These are phyloP conservation scores for Cruciata laevipes DNA, from an alignment of 257 asterid species.

Conservation along the genomic window DNA sequence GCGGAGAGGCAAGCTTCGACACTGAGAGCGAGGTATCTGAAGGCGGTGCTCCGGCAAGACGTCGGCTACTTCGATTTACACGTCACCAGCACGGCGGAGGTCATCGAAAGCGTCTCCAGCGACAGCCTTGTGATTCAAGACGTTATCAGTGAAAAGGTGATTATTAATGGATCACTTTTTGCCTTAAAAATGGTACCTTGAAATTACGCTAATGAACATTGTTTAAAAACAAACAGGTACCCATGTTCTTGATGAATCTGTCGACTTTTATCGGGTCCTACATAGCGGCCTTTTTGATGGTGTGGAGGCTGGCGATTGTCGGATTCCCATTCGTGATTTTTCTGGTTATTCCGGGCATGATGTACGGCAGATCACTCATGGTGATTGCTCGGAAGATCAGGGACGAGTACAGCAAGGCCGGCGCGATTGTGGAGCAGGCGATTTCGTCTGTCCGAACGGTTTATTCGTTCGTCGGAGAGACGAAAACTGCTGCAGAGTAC, in stretches of 20 bases:
- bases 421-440: conserved; percentile 66
- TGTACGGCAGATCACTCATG: conserved; percentile 71
- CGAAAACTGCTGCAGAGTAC: conserved; percentile 38
- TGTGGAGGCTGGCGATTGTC: conserved; percentile 67
- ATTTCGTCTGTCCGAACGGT: conserved; percentile 78
- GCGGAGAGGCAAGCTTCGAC: conserved; percentile 90
- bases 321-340: conserved; percentile 65
- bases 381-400: conserved; percentile 50
- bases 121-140: conserved; percentile 85
- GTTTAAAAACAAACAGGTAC: conserved; percentile 37
- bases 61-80: conserved; percentile 86
- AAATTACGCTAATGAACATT: not conserved
- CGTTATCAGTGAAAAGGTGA: conserved; percentile 80
- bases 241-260: conserved; percentile 64
- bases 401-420: conserved; percentile 65
- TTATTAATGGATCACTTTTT: not conserved
- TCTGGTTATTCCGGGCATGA: conserved; percentile 75
- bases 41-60: conserved; percentile 91
- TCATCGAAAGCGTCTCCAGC: conserved; percentile 66
- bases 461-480: conserved; percentile 78
- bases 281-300: conserved; percentile 52
- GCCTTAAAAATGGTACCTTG: not conserved
- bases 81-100: conserved; percentile 82
- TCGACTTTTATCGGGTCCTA: conserved; percentile 62
- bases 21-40: conserved; percentile 54